A percentile compares a stretch with the other conserved stretches of the same genome.
phyloP scores from a whole-genome alignment of 2,329 filamentous ascomycete genomes.

The Claviceps sp. region DNA sequence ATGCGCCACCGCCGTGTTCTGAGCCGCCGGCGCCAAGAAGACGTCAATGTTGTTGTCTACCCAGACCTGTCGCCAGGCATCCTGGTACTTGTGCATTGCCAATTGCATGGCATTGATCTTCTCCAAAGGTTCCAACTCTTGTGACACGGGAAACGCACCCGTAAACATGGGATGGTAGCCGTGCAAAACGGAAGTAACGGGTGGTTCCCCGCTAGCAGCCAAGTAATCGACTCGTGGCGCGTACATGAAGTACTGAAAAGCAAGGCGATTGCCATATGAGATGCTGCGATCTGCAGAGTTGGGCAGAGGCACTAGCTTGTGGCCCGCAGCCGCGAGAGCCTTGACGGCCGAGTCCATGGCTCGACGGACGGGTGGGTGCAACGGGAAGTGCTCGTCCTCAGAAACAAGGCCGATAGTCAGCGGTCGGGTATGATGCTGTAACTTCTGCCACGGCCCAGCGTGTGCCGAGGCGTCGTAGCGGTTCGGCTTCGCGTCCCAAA shows the following conservation, averaged over 20 bases:
- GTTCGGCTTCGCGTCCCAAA: slow-evolving; percentile 29
- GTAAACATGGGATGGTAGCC: neutral
- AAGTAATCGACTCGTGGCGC: neutral
- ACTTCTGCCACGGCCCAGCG: slow-evolving; percentile 31
- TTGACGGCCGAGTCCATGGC: slow-evolving; percentile 27
- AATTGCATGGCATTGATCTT: slow-evolving; percentile 13
- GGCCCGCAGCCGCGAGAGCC: slow-evolving; percentile 27
- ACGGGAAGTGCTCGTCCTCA: slow-evolving; percentile 31
- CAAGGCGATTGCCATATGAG: slow-evolving; percentile 6
- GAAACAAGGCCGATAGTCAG: slow-evolving; percentile 35
- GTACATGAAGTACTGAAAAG: slow-evolving; percentile 2
- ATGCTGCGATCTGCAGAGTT: slow-evolving; percentile 8
- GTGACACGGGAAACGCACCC: slow-evolving; percentile 2
- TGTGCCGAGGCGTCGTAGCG: slow-evolving; percentile 27
- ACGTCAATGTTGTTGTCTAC: slow-evolving; percentile 32
- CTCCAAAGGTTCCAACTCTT: slow-evolving; percentile 19
- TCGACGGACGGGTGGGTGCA: slow-evolving; percentile 36
- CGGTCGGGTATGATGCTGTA: slow-evolving; percentile 9
- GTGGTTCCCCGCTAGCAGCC: neutral
- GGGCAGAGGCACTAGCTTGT: slow-evolving; percentile 26
- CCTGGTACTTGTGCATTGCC: slow-evolving; percentile 16
- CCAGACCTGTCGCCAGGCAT: slow-evolving; percentile 28
- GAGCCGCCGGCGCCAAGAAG: slow-evolving; percentile 33
- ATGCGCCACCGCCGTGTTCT: slow-evolving; percentile 36
- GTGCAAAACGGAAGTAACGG: neutral